A percentile compares a stretch with the other conserved stretches of the same genome.
These are phyloP conservation scores for Claviceps pusilla DNA, from an alignment of 2,329 filamentous ascomycete species.

Conservation along the genomic window DNA sequence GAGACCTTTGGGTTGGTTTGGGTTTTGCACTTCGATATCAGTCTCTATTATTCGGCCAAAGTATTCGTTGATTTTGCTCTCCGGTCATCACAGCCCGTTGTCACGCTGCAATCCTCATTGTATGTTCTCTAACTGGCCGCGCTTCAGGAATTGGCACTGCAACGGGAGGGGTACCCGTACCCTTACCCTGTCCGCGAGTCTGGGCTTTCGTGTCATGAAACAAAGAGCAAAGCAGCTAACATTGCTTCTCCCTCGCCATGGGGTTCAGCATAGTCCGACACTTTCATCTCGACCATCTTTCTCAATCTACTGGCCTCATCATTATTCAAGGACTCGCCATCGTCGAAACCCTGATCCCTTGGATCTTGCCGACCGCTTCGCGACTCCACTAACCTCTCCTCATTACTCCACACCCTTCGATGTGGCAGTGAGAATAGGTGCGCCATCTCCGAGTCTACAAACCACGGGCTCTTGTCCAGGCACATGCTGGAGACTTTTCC, in stretches of 20 bases:
- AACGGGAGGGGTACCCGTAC: not conserved
- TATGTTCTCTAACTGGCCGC: slow-evolving; percentile 9
- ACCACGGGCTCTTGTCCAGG: slow-evolving; percentile 7
- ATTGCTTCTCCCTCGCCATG: slow-evolving; percentile 1
- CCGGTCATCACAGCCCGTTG: slow-evolving; percentile 19
- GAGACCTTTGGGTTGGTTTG: slow-evolving; percentile 6
- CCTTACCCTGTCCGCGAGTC: slow-evolving; percentile 3
- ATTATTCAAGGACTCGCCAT: not conserved
- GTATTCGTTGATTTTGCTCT: slow-evolving; percentile 23
- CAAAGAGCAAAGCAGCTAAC: slow-evolving; percentile 3
- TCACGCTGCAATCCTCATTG: slow-evolving; percentile 20
- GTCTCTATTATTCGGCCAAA: slow-evolving; percentile 23
- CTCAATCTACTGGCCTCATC: slow-evolving; percentile 2
- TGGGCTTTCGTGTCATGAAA: slow-evolving; percentile 2
- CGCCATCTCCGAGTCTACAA: slow-evolving; percentile 4
- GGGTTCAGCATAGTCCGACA: slow-evolving; percentile 1
- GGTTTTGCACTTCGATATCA: slow-evolving; percentile 17
- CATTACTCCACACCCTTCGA: slow-evolving; percentile 9
- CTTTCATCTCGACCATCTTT: slow-evolving; percentile 2
- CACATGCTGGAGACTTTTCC: slow-evolving; percentile 10
- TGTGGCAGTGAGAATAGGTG: slow-evolving; percentile 15
- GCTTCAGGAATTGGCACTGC: slow-evolving; percentile 1
- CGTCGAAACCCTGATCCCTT: not conserved
- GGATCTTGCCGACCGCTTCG: slow-evolving; percentile 3
- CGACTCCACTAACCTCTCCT: slow-evolving; percentile 5